Evolutionary conservation across 1,139 yeast species (phyloP).

Genomic region (Nadsonia commutata): DNA sequence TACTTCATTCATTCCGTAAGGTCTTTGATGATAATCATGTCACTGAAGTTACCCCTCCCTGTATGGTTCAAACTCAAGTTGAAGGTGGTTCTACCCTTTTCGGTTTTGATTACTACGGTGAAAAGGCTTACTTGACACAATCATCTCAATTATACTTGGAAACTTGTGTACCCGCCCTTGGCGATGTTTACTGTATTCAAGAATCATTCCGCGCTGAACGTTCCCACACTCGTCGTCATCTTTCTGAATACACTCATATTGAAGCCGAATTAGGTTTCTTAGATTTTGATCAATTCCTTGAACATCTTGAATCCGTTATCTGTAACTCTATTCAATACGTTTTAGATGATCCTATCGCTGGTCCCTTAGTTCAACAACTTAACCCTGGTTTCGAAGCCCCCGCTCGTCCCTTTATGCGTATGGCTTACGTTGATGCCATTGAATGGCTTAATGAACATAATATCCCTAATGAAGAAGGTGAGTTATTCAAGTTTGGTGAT

Average conservation of each 20-base stretch:
- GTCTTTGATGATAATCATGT: slow-evolving; percentile 63
- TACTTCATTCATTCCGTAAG: slow-evolving; percentile 59
- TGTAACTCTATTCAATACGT: slow-evolving; percentile 58
- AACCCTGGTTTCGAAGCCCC: slow-evolving; percentile 87
- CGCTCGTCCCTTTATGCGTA: slow-evolving; percentile 70
- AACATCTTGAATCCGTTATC: slow-evolving; percentile 71
- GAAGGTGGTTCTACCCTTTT: slow-evolving; percentile 98
- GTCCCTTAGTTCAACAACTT: slow-evolving; percentile 76
- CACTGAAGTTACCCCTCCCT: slow-evolving; percentile 94
- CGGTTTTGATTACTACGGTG: slow-evolving; percentile 88
- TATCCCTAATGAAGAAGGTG: slow-evolving; percentile 87
- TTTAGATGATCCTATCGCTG: slow-evolving; percentile 80
- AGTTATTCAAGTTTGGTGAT: slow-evolving; percentile 87
- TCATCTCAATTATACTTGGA: slow-evolving; percentile 94
- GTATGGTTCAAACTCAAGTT: slow-evolving; percentile 99
- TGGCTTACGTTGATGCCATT: slow-evolving; percentile 81
- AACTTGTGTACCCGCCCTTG: slow-evolving; percentile 89
- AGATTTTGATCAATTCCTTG: slow-evolving; percentile 69
- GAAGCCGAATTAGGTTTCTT: slow-evolving; percentile 89
- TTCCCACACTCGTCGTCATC: slow-evolving; percentile 96
- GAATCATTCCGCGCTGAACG: slow-evolving; percentile 99
- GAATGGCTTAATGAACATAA: slow-evolving; percentile 95
- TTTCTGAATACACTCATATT: slow-evolving; percentile 92
- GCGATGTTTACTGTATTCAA: slow-evolving; percentile 94
- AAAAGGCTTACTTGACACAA: slow-evolving; percentile 92